Conservation (phyloP, 345 rosid genomes). For the Populus simonii region DNA sequence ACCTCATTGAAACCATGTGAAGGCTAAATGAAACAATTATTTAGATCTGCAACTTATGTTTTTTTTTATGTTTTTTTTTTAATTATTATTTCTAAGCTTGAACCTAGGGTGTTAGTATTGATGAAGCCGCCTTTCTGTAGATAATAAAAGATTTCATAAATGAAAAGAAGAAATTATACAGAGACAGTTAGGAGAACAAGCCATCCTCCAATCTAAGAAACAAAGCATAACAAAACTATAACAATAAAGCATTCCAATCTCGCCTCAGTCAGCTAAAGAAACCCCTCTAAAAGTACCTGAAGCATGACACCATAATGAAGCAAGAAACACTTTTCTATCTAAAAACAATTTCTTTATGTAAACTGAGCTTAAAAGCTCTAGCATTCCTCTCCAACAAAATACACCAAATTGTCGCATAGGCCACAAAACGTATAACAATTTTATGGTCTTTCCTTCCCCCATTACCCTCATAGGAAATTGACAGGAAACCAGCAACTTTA, state of each 20-base stretch:
- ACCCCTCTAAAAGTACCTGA: no score
- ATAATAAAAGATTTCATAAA: no score
- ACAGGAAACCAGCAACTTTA: not conserved
- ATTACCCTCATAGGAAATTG: not conserved
- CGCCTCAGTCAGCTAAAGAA: no score
- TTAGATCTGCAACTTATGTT: not conserved
- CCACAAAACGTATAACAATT: not conserved
- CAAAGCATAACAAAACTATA: no score
- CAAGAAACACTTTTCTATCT: not conserved
- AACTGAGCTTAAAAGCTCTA: not conserved
- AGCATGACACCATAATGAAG: not conserved
- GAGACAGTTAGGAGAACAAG: no score
- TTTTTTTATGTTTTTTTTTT: not conserved
- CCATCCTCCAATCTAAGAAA: no score
- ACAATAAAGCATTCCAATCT: no score
- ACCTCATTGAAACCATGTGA: not conserved
- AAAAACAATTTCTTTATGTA: not conserved
- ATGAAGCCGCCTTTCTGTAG: no score
- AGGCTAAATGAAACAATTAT: not conserved
- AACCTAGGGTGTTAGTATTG: no score
- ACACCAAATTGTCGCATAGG: not conserved
- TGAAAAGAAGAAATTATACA: no score
- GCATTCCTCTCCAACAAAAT: no score
- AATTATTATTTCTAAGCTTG: no score
- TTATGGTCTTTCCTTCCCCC: not conserved